Conservation (phyloP, 345 rosid genomes). For the Aquilaria malaccensis region DNA sequence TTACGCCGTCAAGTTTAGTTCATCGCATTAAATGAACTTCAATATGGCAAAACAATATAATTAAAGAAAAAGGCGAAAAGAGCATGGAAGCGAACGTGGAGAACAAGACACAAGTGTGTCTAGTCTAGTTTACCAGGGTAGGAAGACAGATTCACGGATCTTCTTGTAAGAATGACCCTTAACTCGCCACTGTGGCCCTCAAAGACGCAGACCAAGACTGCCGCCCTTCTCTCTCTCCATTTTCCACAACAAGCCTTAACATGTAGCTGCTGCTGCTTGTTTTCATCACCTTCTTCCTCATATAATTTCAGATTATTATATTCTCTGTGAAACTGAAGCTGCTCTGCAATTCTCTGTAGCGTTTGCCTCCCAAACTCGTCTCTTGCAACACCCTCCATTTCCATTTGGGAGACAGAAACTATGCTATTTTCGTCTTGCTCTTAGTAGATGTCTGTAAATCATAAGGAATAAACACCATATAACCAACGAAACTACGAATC, state of each 20-base stretch:
- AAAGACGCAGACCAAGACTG: constrained; percentile 40
- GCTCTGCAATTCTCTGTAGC: constrained; percentile 17
- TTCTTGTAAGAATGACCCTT: constrained; percentile 37
- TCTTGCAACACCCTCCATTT: not conserved
- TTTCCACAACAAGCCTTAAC: not conserved
- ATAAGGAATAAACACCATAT: too few relatives aligned
- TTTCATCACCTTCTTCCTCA: constrained; percentile 4
- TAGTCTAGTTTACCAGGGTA: constrained; percentile 20
- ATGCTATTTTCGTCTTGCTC: too few relatives aligned
- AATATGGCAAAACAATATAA: not conserved
- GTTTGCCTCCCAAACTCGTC: constrained; percentile 3
- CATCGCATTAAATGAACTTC: too few relatives aligned
- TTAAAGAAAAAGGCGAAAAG: not conserved
- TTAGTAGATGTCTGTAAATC: too few relatives aligned
- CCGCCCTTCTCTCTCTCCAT: constrained; percentile 25
- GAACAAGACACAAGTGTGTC: not conserved
- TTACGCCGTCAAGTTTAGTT: too few relatives aligned
- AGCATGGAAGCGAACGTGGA: not conserved
- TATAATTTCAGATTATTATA: not conserved
- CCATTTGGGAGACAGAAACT: too few relatives aligned
- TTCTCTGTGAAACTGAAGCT: constrained; percentile 12
- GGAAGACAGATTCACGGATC: constrained; percentile 33
- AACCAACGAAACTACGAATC: too few relatives aligned
- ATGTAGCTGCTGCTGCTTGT: not conserved
- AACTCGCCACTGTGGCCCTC: constrained; percentile 28